Evolutionary conservation across 768 basidiomycete species (phyloP).

Genomic region (Pleurotus platypus): DNA sequence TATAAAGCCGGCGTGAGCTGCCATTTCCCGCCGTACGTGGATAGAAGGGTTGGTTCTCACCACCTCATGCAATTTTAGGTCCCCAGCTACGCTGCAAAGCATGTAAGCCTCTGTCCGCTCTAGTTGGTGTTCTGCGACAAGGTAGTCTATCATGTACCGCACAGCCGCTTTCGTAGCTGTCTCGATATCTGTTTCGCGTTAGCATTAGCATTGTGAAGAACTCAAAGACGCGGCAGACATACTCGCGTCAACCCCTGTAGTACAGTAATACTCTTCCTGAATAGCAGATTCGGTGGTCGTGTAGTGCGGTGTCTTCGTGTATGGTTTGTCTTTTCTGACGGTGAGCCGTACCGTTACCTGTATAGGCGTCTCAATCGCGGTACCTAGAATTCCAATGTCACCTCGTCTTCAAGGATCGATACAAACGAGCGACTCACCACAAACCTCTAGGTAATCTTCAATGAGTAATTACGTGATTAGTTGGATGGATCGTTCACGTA

Average conservation of each 20-base stretch:
- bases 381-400: slow-evolving; percentile 30
- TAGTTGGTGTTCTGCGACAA: slow-evolving; percentile 41
- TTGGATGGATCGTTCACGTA: slow-evolving; percentile 18
- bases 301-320: slow-evolving; percentile 59
- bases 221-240: no score
- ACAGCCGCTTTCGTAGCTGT: slow-evolving; percentile 55
- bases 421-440: no score
- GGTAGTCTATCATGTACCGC: slow-evolving; percentile 53
- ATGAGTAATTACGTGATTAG: no score
- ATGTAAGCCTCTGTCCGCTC: slow-evolving; percentile 50
- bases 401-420: no score
- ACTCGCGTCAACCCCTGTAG: slow-evolving; percentile 45
- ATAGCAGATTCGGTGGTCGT: slow-evolving; percentile 23
- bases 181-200: slow-evolving; percentile 37
- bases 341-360: slow-evolving; percentile 51
- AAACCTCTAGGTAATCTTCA: no score
- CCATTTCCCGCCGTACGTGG: neutral
- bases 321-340: slow-evolving; percentile 52
- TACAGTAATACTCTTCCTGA: slow-evolving; percentile 47
- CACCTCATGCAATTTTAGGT: slow-evolving; percentile 61
- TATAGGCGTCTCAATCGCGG: slow-evolving; percentile 65
- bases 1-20: slow-evolving; percentile 13
- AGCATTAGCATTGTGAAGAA: neutral
- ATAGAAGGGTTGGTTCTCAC: slow-evolving; percentile 25
- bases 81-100: slow-evolving; percentile 57